Evolutionary conservation across 1,284 basidiomycete genomes (phyloP).

Genomic region (Leccinum colubrinum): DNA sequence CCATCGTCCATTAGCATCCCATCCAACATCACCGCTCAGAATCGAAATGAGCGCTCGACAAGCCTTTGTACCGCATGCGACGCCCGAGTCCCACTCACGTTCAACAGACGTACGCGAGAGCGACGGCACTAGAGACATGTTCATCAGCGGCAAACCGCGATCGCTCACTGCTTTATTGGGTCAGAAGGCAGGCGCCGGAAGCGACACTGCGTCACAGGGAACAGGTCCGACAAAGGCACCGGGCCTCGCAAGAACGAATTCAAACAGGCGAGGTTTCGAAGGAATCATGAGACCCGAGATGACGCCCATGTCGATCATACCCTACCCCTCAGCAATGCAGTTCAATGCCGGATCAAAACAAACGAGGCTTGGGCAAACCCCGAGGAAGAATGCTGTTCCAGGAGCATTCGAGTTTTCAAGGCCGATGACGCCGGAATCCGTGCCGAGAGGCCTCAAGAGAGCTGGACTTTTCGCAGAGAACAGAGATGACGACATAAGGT

Average conservation of each 20-base stretch:
- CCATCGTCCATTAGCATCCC: not conserved
- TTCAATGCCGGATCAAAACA: conserved; percentile 2
- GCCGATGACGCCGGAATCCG: conserved; percentile 22
- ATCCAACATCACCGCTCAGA: not conserved
- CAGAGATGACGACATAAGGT: conserved; percentile 3
- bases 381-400: conserved; percentile 12
- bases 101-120: conserved; percentile 1
- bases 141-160: conserved; percentile 13
- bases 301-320: conserved; percentile 26
- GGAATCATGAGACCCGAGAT: conserved; percentile 22
- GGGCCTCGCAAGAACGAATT: conserved; percentile 11
- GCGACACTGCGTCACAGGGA: conserved; percentile 1
- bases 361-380: conserved; percentile 16
- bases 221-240: conserved; percentile 2
- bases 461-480: conserved; percentile 2
- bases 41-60: conserved; percentile 27
- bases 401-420: conserved; percentile 13
- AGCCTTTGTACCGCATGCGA: conserved; percentile 23
- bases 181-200: conserved; percentile 12
- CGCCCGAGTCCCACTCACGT: conserved; percentile 10
- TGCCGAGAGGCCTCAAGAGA: conserved; percentile 14
- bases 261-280: conserved; percentile 21
- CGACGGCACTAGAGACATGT: conserved; percentile 9
- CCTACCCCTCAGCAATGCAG: conserved; percentile 13
- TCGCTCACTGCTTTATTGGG: conserved; percentile 25